Evolutionary conservation across 768 basidiomycete genomes (phyloP), one percentile per base, ranked within the genome.

Genomic region (Lactarius pseudohatsudake): DNA sequence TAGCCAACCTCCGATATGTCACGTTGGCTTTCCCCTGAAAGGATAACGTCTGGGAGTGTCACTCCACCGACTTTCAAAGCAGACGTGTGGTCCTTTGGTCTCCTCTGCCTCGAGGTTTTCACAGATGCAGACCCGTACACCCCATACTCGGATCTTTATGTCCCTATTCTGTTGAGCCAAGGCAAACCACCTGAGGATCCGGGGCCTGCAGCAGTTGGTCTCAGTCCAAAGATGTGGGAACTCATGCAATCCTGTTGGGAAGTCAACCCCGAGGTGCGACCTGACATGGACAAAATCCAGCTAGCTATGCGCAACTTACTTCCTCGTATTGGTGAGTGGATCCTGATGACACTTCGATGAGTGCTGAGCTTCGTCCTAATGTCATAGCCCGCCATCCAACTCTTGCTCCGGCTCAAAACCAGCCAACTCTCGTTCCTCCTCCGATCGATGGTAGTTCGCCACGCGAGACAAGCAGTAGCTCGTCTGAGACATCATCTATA

Each of bases 1-100:
- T 28, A 64, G 62, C 53, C 75, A 53, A 73, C 78, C 43, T 65
- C 78, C 28, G 78, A 55, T 36, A 8, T 50, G 8, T 30, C 36
- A n/a, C 66, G 66, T 56, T 67, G 66, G 66, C 36, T 64, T 45
- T 53, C 66, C 32, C 66, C 66, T 32, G 66, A 67, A 56, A 59
- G 53, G 34, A 47, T 67, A 4, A 59, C 50, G 16, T 18, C 66
- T 26, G 11, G 26, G 4, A 28, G 53, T 20, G 34, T 55, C 40
- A 55, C 43, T 26, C 20, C 53, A 2, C 58, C 62, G n/a, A 67
- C 62, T 1, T 26, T 55, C 53, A 32, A 64, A 60, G 54, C 26
- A 43, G 66, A 67, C 36, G 22, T 60, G 15, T 67, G 66, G 66
- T 67, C 66, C 7, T 67, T 67, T 60, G 66, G 66, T 34, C 40